Evolutionary conservation across 495 filamentous ascomycete species (phyloP), one percentile per base, ranked within the genome.

Genomic region (Penicillium desertorum): DNA sequence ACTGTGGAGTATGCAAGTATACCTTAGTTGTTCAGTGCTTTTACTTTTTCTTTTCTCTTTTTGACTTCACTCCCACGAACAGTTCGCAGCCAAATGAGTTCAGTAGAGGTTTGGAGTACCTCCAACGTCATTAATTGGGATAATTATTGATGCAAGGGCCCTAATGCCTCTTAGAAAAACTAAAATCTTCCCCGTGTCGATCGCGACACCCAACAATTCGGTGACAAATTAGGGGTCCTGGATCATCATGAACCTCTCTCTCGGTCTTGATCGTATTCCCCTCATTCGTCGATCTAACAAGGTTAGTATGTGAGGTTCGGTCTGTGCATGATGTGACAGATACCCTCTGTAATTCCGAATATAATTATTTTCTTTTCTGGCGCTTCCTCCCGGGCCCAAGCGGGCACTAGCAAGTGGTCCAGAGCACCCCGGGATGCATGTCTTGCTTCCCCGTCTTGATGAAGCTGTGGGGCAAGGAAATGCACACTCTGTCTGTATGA

Each of bases 121-220:
- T 23, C 17, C 23, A 37, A 51, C 46, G 57, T 44, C 55, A 58
- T 62, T 56, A 37, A 63, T 61, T 58, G 57, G 45, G 43, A 44
- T 29, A 41, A 71, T 63, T 76, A 73, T 75, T 71, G 70, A 72
- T 70, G 72, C 71, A 77, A 77, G 75, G 75, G 69, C 70, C 69
- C 46, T 23, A 54, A 59, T 64, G 61, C 11, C 57, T 59, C 62
- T 16, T 14, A 8, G 9, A 8, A 29, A 46, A 34, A 48, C 49
- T 59, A 50, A 58, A 41, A 10, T 32, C 39, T 65, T 62, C 63
- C 70, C 69, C 66, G 67, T 72, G 73, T 71, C 65, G 71, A 76
- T 74, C 69, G 59, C 56, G 51, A 61, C 59, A 61, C 66, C 50
- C 71, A 69, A 51, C 60, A 63, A 43, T 30, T 44, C 51, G 71